These are phyloP conservation scores for Periconia macrospinosa DNA, from an alignment of 2,329 filamentous ascomycete genomes.

Conservation along the genomic window DNA sequence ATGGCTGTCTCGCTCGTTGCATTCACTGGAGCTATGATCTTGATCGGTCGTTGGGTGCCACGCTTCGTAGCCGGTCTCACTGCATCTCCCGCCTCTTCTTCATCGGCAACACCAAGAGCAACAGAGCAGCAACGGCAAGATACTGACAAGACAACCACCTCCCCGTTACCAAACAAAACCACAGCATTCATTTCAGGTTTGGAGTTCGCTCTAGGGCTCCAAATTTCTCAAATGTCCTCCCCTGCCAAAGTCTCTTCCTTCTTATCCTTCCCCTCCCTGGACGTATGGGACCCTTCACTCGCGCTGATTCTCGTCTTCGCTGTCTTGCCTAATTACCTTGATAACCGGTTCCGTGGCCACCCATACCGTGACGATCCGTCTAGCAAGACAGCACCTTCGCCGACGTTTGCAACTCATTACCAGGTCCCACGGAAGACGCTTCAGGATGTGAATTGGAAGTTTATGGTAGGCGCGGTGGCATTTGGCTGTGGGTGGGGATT, in stretches of 20 bases:
- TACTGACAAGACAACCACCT: background rate
- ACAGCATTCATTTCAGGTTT: constrained; percentile 52
- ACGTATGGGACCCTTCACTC: constrained; percentile 55
- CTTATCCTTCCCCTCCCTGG: constrained; percentile 47
- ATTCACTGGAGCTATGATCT: constrained; percentile 30
- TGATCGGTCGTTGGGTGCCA: constrained; percentile 25
- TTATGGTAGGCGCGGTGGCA: constrained; percentile 50
- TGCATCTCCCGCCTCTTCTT: background rate
- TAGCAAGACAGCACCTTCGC: constrained; percentile 27
- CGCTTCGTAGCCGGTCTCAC: constrained; percentile 15
- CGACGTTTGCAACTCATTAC: constrained; percentile 47
- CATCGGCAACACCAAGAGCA: background rate
- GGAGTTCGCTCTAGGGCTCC: constrained; percentile 55
- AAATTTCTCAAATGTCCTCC: constrained; percentile 56
- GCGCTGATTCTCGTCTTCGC: constrained; percentile 53
- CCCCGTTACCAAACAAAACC: constrained; percentile 30
- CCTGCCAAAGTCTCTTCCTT: constrained; percentile 55
- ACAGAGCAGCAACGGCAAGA: background rate
- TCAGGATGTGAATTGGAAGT: constrained; percentile 52
- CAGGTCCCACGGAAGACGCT: constrained; percentile 49
- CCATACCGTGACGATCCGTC: constrained; percentile 6
- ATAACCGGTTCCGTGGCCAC: constrained; percentile 22
- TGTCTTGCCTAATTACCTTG: constrained; percentile 50
- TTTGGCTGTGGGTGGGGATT: constrained; percentile 58
- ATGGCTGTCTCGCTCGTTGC: constrained; percentile 39